Evolutionary conservation across 371 early-diverging fungal species (phyloP), one percentile per base, ranked within the genome.

Genomic region (Saksenaea vasiformis): DNA sequence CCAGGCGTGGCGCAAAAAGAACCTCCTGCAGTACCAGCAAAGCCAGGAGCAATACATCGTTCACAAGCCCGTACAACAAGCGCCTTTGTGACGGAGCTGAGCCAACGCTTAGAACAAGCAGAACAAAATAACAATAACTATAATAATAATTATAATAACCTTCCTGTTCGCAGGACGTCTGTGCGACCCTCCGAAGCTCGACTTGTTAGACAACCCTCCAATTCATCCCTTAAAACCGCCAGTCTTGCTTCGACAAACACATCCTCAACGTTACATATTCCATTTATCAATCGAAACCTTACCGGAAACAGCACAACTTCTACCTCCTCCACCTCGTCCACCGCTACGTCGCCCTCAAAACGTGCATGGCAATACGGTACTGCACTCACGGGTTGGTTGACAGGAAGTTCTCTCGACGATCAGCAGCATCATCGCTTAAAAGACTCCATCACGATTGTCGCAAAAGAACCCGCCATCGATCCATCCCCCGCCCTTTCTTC

Each of bases 41-140:
- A 60, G 54, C 55, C 60, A 17, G 47, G 47, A 56, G 35, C 39
- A 39, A 28, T 55, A 57, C 68, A 31, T 14, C n/a, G 66, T 66
- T 3, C 73, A 70, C 22, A 60, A 22, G 10, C 51, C n/a, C 51
- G 67, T 39, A 70, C 69, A 36, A 70, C 69, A 36, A 73, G 72
- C 1, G 66, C 73, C 8, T 76, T 73, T 68, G 73, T 69, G 22
- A 66, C 68, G 19, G 76, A 76, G 60, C 55, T 76, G 19, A 76
- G 73, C 36, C 61, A 73, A 56, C 62, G 73, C 15, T 35, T 76
- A 22, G 76, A 68, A 27, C 68, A 73, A 26, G 59, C 67, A 13
- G 76, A 67, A 59, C 64, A 51, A 15, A 64, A 63, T 22, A n/a
- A 22, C 51, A 22, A n/a, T n/a, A n/a, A n/a, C n/a, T n/a, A n/a